phyloP scores from a whole-genome alignment of 345 rosid genomes.

The Schrenkiella parvula region DNA sequence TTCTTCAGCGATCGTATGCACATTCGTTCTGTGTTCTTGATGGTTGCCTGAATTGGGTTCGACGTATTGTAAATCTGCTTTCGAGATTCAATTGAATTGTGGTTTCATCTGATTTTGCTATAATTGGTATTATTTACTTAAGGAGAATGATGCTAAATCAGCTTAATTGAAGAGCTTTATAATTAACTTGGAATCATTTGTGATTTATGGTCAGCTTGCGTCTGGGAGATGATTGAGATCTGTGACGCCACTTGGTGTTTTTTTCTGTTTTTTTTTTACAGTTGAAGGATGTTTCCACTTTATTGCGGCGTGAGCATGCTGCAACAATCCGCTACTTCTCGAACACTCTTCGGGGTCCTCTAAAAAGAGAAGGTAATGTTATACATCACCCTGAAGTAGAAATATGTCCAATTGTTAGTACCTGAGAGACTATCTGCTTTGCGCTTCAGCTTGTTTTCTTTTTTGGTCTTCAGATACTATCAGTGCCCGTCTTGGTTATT shows the following conservation, averaged over 20 bases:
- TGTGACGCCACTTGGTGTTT: background rate
- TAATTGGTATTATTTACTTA: background rate
- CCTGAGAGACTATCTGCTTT: slow-evolving; percentile 5
- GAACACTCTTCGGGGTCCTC: slow-evolving; percentile 33
- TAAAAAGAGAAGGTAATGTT: slow-evolving; percentile 50
- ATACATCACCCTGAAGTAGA: background rate
- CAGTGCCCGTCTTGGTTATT: slow-evolving; percentile 33
- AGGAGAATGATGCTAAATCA: background rate
- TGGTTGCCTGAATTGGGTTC: background rate
- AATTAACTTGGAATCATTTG: background rate
- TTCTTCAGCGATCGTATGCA: slow-evolving; percentile 5
- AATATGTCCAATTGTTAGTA: background rate
- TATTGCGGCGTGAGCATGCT: slow-evolving; percentile 48
- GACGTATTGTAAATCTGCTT: background rate
- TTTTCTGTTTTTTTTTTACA: slow-evolving; percentile 23
- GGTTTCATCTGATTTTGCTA: background rate
- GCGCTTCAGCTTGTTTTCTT: slow-evolving; percentile 12
- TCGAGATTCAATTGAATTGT: slow-evolving; percentile 1
- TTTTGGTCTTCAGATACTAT: slow-evolving; percentile 45
- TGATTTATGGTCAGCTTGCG: background rate
- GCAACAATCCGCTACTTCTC: slow-evolving; percentile 55
- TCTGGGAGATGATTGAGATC: slow-evolving; percentile 14
- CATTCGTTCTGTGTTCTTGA: background rate
- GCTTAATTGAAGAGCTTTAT: background rate
- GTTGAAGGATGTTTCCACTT: slow-evolving; percentile 53